These are phyloP conservation scores for Tetradesmus lagerheimii DNA, from an alignment of 139 green algal genomes.

Conservation along the genomic window DNA sequence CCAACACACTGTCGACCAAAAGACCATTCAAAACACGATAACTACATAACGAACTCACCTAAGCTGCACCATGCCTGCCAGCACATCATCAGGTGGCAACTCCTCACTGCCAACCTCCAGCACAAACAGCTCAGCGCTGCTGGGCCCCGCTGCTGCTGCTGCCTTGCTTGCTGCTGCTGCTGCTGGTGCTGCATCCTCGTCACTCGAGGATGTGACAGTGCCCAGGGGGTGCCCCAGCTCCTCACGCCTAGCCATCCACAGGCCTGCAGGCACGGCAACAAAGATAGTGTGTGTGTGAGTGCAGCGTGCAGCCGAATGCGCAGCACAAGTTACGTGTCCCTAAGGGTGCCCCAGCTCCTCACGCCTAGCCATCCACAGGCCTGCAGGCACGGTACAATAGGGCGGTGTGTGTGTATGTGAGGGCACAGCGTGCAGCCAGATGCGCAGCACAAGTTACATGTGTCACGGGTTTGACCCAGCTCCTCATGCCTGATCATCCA, in stretches of 20 bases:
- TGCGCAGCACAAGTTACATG: no score
- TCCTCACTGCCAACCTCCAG: slow-evolving; percentile 99
- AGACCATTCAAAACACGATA: no score
- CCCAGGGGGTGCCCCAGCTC: slow-evolving; percentile 94
- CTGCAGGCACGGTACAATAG: slow-evolving; percentile 12
- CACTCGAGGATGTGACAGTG: slow-evolving; percentile 40
- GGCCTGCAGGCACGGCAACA: slow-evolving; percentile 37
- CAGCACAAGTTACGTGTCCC: slow-evolving; percentile 49
- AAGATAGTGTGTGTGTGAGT: no score
- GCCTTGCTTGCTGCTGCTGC: background rate
- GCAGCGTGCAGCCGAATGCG: no score
- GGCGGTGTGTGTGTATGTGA: no score
- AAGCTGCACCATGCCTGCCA: slow-evolving; percentile 83
- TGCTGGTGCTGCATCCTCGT: slow-evolving; percentile 22
- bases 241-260: slow-evolving; percentile 93
- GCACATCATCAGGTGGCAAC: slow-evolving; percentile 94
- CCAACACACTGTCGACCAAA: no score
- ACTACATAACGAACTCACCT: no score
- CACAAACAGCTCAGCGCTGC: slow-evolving; percentile 76
- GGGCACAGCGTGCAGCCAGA: no score
- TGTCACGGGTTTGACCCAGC: no score
- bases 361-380: slow-evolving; percentile 74
- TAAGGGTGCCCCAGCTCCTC: slow-evolving; percentile 83
- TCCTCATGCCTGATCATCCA: no score
- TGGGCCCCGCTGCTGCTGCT: background rate